Evolutionary conservation across 768 basidiomycete genomes (phyloP).

Genomic region (Tricholoma hemisulphureum): DNA sequence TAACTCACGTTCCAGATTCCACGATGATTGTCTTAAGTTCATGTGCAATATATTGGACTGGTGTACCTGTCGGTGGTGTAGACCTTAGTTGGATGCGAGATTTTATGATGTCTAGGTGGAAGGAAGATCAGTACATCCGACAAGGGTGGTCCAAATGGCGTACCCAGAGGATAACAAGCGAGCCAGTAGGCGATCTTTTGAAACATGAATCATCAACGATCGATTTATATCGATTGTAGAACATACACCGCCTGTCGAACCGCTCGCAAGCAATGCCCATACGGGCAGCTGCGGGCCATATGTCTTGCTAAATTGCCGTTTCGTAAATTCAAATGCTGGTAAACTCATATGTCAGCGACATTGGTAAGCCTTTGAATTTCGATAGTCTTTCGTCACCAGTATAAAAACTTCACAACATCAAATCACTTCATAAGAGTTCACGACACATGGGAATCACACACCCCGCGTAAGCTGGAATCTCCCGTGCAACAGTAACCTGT

Average conservation of each 20-base stretch:
- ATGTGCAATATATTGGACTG: constrained; percentile 69
- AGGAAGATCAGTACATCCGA: background rate
- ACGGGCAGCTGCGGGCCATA: constrained; percentile 75
- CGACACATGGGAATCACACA: constrained; percentile 32
- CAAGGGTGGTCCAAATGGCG: background rate
- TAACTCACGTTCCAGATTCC: constrained; percentile 71
- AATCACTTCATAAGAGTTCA: background rate
- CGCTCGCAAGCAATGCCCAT: constrained; percentile 82
- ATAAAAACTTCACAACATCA: constrained; percentile 54
- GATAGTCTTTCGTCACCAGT: constrained; percentile 39
- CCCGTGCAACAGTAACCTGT: constrained; percentile 85
- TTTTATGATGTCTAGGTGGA: constrained; percentile 76
- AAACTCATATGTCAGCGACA: background rate
- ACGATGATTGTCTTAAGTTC: constrained; percentile 67
- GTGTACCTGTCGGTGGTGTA: constrained; percentile 70
- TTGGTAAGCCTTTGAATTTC: too few species aligned
- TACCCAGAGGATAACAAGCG: constrained; percentile 85
- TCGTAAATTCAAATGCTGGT: constrained; percentile 84
- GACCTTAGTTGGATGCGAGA: constrained; percentile 81
- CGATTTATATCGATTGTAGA: background rate
- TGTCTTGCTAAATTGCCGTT: constrained; percentile 63
- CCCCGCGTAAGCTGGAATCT: constrained; percentile 97
- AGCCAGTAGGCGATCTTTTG: constrained; percentile 86
- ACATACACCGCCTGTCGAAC: constrained; percentile 79
- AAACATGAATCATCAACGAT: background rate